Base-by-base conservation (phyloP, 257 asterid species). In the Penstemon barbatus region DNA sequence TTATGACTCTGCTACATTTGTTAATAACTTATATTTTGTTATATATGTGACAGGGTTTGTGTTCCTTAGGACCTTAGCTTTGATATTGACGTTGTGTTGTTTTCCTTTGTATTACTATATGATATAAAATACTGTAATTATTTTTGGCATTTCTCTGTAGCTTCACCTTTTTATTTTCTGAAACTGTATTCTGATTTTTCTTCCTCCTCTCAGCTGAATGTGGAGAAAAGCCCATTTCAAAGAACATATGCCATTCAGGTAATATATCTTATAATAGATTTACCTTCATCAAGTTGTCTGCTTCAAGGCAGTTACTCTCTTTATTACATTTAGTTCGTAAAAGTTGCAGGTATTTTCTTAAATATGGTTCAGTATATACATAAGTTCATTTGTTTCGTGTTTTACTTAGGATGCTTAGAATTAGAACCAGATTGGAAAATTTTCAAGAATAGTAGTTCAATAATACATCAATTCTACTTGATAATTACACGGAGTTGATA, bases 241-340 rank as follows among this genome's bases (percentile, higher is more conserved):
- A 81, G 99, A 74, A 87, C 98, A 52, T 94, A 91, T 78, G 99
- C 98, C 65, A 75, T 77, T 73, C 99, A 94, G 98, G 99, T 94
- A 84, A 61, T n/a, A 65, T 72, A 61, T 56, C 54, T 1, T 63
- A 5, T 58, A 15, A 46, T 11, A 6, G 7, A 18, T 8, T 55
- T 76, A 8, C 7, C 12, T 59, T 42, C 51, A 40, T 69, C 43
- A 42, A 55, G 40, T 57, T 53, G 12, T 51, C 53, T 51, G 42
- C 66, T 54, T 71, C 39, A 61, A 41, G 41, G 61, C 44, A 57
- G 48, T 62, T 61, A 25, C n/a, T 46, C 38, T 46, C 67, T 25
- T 38, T 39, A 55, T 46, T 25, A 38, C 53, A 13, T 65, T 37
- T 63, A 50, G 72, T 8, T 19, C 4, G 39, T 37, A 53, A 54